phyloP scores from a whole-genome alignment of 352 stramenopile species.

The Phytophthora hibernalis region DNA sequence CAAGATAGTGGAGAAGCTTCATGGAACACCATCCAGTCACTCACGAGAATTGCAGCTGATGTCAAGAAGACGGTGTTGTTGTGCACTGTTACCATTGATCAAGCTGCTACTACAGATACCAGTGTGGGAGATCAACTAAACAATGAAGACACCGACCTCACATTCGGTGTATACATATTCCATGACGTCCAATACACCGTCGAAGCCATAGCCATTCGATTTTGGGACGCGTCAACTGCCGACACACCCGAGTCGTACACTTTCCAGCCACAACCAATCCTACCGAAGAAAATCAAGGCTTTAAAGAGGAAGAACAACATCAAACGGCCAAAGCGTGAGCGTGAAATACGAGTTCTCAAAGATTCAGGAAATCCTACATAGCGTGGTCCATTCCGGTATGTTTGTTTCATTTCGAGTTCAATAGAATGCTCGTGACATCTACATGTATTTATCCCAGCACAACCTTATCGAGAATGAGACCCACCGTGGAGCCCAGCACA shows the following conservation, averaged over 20 bases:
- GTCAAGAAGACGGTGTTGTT: constrained; percentile 84
- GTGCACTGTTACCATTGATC: constrained; percentile 46
- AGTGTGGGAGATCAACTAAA: neutral
- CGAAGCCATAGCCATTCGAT: constrained; percentile 58
- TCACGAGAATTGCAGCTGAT: constrained; percentile 77
- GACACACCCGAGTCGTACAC: constrained; percentile 31
- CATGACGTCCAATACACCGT: constrained; percentile 43
- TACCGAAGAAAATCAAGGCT: constrained; percentile 46
- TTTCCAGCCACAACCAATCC: constrained; percentile 49
- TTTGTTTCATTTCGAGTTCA: constrained; percentile 23
- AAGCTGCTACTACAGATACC: constrained; percentile 1
- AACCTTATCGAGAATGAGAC: constrained; percentile 68
- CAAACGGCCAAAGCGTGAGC: constrained; percentile 32
- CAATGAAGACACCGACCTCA: constrained; percentile 15
- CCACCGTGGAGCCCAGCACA: constrained; percentile 74
- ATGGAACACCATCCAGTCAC: constrained; percentile 68
- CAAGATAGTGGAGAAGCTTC: constrained; percentile 13
- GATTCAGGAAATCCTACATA: constrained; percentile 13
- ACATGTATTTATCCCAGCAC: constrained; percentile 49
- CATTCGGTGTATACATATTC: constrained; percentile 43
- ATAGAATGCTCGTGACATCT: neutral
- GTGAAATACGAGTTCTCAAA: constrained; percentile 8
- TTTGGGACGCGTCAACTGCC: constrained; percentile 54
- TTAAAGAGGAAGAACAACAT: constrained; percentile 37
- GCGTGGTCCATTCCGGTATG: neutral